Evolutionary conservation across 306 rosid species (phyloP).

Genomic region (Hippophae tibetana): DNA sequence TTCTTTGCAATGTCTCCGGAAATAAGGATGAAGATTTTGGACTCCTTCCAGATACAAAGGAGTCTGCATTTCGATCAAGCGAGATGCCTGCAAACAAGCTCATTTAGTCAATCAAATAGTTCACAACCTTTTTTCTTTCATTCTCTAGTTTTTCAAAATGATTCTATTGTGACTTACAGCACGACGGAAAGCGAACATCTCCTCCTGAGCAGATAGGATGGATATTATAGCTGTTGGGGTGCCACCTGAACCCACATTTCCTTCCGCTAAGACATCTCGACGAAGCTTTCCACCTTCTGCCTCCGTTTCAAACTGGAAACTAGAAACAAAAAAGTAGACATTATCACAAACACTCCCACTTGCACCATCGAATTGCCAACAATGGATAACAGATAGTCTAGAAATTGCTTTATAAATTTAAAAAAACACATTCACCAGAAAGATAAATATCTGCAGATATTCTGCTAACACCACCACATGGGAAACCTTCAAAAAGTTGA

Average conservation of each 20-base stretch:
- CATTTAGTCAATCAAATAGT: slow-evolving; percentile 8
- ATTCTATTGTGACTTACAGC: slow-evolving; percentile 56
- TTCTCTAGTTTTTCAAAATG: too few species aligned
- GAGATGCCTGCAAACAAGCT: slow-evolving; percentile 53
- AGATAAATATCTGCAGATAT: background rate
- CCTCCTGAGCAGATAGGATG: slow-evolving; percentile 86
- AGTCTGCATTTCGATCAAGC: slow-evolving; percentile 90
- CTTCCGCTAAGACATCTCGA: slow-evolving; percentile 73
- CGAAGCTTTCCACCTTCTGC: slow-evolving; percentile 75
- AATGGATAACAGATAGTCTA: background rate
- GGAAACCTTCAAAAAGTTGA: background rate
- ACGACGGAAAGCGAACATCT: slow-evolving; percentile 84
- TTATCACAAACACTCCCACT: slow-evolving; percentile 15
- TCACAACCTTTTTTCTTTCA: background rate
- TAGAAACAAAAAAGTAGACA: slow-evolving; percentile 30
- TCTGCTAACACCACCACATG: too few species aligned
- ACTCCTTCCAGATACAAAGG: slow-evolving; percentile 74
- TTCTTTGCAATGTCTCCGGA: slow-evolving; percentile 41
- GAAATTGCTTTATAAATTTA: background rate
- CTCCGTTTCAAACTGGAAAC: slow-evolving; percentile 96
- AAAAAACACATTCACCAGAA: background rate
- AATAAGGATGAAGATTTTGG: slow-evolving; percentile 58
- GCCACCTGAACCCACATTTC: slow-evolving; percentile 64
- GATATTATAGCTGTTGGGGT: slow-evolving; percentile 56
- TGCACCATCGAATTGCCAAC: slow-evolving; percentile 5